Evolutionary conservation across 2,329 filamentous ascomycete genomes (phyloP), one percentile per base, ranked within the genome.

Genomic region (Xylariaceae sp.): DNA sequence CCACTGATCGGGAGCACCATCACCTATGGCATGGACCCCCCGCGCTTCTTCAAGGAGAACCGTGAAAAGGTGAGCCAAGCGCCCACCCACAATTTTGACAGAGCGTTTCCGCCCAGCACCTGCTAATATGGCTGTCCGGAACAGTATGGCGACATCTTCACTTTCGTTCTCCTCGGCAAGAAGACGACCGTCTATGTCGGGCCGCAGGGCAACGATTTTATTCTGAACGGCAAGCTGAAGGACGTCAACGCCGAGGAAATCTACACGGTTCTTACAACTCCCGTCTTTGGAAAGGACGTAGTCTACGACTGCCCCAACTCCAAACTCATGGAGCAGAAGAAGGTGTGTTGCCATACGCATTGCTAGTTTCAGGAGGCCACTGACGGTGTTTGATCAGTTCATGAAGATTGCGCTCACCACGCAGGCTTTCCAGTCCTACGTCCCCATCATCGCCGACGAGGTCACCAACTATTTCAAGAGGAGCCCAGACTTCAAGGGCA

Each of bases 261-360:
- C 58, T 96, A 96, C 73, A 87, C 83, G 50, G 87, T 89, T 50
- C 78, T 96, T 55, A 85, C 82, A 6, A 84, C 81, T 18, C 82
- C 82, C 19, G 82, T 85, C 44, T 96, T 96, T 67, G 90, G 90
- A 60, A 85, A 83, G 63, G 87, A 92, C 73, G 90, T 96, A 22
- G 89, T 95, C 48, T 96, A 95, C 68, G 90, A 95, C 69, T 94
- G 90, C 73, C 89, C 90, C 40, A 95, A 95, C 69, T 79, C 89
- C 53, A 95, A 95, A 74, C 81, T 96, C 66, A 95, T 96, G 90
- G 90, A 96, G 75, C 90, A 96, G 78, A 96, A 96, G 78, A 94
- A 93, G 83, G 89, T 91, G 69, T 57, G 73, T 16, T 31, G 12
- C 50, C 16, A 11, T 31, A 48, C 49, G 3, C 12, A 5, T 39